These are phyloP conservation scores for Areca catechu DNA, from an alignment of 176 grass and related monocot genomes.

Conservation along the genomic window DNA sequence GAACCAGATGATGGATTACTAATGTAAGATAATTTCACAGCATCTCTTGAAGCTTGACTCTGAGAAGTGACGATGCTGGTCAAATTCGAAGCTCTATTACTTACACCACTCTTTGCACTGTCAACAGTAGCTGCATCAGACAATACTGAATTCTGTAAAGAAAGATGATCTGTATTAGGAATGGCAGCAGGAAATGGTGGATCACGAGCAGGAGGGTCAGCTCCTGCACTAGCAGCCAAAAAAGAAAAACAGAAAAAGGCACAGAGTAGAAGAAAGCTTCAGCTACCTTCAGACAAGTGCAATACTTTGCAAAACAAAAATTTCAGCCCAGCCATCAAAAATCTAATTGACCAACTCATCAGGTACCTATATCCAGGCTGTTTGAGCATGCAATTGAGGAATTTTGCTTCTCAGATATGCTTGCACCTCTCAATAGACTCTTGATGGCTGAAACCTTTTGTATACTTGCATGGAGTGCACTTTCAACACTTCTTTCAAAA, in stretches of 20 bases:
- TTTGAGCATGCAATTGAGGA: constrained; percentile 51
- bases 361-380: constrained; percentile 92
- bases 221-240: constrained; percentile 75
- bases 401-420: constrained; percentile 63
- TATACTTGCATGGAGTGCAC: constrained; percentile 84
- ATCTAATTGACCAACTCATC: constrained; percentile 10
- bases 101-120: constrained; percentile 35
- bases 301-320: too few relatives aligned
- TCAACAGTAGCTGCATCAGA: constrained; percentile 52
- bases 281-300: too few relatives aligned
- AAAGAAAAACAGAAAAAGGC: constrained; percentile 7
- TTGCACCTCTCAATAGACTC: constrained; percentile 89
- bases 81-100: constrained; percentile 62
- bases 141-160: constrained; percentile 49
- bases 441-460: constrained; percentile 98
- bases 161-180: constrained; percentile 50
- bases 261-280: too few relatives aligned
- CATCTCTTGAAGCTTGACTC: constrained; percentile 38
- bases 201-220: constrained; percentile 86
- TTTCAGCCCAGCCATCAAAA: too few relatives aligned
- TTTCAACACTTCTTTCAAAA: constrained; percentile 86
- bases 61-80: constrained; percentile 47
- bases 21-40: constrained; percentile 68
- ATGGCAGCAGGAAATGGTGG: constrained; percentile 49
- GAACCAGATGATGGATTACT: constrained; percentile 46